Conservation (phyloP, 1,139 yeast genomes). For the Ashbya aceris region DNA sequence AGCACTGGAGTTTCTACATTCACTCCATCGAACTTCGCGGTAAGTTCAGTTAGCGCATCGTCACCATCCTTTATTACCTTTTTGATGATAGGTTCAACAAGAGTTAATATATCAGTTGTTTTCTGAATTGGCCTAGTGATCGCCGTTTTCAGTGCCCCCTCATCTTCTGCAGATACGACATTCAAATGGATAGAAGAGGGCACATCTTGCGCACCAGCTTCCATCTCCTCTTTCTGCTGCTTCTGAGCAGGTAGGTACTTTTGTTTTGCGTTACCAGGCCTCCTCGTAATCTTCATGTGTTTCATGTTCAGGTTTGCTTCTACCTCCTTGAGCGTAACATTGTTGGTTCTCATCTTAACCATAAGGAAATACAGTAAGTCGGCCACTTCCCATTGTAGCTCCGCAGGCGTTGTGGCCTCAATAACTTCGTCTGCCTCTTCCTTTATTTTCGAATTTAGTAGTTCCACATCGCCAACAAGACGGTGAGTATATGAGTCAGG, state of each 20-base stretch:
- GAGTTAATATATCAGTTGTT: constrained; percentile 81
- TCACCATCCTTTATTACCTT: constrained; percentile 75
- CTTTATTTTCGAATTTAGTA: constrained; percentile 76
- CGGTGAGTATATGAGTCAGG: constrained; percentile 89
- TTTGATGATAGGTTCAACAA: constrained; percentile 82
- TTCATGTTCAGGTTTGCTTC: constrained; percentile 80
- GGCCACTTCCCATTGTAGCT: constrained; percentile 96
- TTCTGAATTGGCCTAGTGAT: constrained; percentile 85
- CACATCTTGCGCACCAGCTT: constrained; percentile 16
- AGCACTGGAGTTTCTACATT: constrained; percentile 60
- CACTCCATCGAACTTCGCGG: constrained; percentile 87
- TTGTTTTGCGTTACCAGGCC: constrained; percentile 94
- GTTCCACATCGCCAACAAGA: constrained; percentile 64
- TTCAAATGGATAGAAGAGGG: constrained; percentile 44
- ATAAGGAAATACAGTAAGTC: constrained; percentile 86
- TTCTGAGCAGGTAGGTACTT: constrained; percentile 38
- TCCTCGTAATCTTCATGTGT: constrained; percentile 76
- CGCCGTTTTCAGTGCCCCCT: constrained; percentile 45
- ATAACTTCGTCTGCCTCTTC: constrained; percentile 96
- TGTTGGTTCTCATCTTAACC: constrained; percentile 76
- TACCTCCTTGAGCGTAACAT: constrained; percentile 70
- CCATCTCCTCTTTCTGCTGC: constrained; percentile 20
- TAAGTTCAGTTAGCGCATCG: constrained; percentile 72
- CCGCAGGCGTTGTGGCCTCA: constrained; percentile 62
- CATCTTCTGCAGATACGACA: constrained; percentile 44